Evolutionary conservation across 164 flowering plant species (phyloP).

Genomic region (Umbilicus rupestris): DNA sequence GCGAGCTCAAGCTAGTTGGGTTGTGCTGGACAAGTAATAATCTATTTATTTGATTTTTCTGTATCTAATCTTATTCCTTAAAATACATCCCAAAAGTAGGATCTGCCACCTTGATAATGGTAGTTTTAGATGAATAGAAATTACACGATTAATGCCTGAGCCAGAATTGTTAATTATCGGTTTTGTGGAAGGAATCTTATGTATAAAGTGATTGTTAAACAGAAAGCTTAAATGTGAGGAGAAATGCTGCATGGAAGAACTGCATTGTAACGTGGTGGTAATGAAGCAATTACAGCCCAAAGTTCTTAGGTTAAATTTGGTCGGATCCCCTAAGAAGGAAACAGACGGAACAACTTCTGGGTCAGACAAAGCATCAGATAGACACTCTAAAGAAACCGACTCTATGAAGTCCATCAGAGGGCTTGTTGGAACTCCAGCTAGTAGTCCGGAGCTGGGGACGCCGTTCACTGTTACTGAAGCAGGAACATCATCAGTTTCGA

Average conservation of each 20-base stretch:
- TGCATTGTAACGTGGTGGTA: constrained; percentile 66
- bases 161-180: not conserved
- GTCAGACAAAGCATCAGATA: constrained; percentile 23
- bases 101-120: not conserved
- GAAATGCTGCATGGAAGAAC: constrained; percentile 65
- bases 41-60: not conserved
- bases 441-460: constrained; percentile 48
- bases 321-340: constrained; percentile 42
- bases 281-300: constrained; percentile 63
- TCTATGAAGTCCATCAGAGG: constrained; percentile 24
- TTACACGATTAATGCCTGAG: not conserved
- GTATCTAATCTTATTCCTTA: not conserved
- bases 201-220: constrained; percentile 8
- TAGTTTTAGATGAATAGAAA: not conserved
- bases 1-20: constrained; percentile 76
- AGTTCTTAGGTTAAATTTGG: constrained; percentile 62
- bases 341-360: constrained; percentile 20
- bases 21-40: constrained; percentile 84
- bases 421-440: constrained; percentile 40
- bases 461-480: constrained; percentile 48
- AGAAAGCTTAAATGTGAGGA: constrained; percentile 54
- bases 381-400: constrained; percentile 18
- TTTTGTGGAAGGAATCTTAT: not conserved
- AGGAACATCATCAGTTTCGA: constrained; percentile 49
- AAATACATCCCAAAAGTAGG: not conserved